These are phyloP conservation scores for Eustoma russellianum DNA, from an alignment of 257 asterid species.

Conservation along the genomic window DNA sequence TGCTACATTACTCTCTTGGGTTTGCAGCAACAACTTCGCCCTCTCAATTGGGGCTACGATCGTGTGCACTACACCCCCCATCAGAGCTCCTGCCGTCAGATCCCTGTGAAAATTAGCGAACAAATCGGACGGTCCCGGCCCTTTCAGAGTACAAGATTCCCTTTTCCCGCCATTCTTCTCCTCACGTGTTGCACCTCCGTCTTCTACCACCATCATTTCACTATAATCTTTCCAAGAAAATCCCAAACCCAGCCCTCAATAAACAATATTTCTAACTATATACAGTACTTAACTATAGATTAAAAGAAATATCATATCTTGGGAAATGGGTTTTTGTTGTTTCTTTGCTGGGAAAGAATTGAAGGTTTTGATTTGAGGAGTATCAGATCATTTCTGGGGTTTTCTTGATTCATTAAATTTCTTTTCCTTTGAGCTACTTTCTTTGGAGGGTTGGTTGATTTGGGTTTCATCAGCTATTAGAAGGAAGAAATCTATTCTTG, in stretches of 20 bases:
- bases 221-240: not conserved
- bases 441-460: too few species aligned
- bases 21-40: conserved; percentile 88
- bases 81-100: conserved; percentile 81
- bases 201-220: conserved; percentile 22
- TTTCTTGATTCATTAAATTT: conserved; percentile 1
- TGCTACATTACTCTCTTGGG: conserved; percentile 93
- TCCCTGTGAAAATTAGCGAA: conserved; percentile 63
- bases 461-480: too few species aligned
- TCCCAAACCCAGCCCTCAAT: conserved; percentile 7
- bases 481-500: too few species aligned
- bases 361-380: not conserved
- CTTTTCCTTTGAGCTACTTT: not conserved
- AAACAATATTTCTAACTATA: not conserved
- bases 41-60: conserved; percentile 95
- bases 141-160: conserved; percentile 6
- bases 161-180: conserved; percentile 16
- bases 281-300: too few species aligned
- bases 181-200: conserved; percentile 21
- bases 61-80: conserved; percentile 99
- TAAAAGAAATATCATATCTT: too few species aligned
- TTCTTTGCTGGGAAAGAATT: not conserved
- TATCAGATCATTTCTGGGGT: conserved; percentile 3
- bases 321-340: not conserved
- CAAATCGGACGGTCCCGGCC: conserved; percentile 33